A percentile compares a stretch with the other conserved stretches of the same genome.
phyloP scores from a whole-genome alignment of 2,329 filamentous ascomycete genomes.

The Coleophoma crateriformis region DNA sequence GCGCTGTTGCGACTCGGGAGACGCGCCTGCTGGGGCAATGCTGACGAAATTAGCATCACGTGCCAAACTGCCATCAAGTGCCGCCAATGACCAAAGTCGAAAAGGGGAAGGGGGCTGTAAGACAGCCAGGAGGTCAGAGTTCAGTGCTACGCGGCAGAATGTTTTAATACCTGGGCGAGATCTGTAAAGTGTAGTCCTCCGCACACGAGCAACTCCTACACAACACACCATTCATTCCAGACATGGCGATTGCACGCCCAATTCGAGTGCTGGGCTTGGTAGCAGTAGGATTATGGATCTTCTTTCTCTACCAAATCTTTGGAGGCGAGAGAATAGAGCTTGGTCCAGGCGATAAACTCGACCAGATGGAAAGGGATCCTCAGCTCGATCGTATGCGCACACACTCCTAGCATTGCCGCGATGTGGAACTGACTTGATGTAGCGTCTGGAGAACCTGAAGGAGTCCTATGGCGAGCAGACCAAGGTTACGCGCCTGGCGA shows the following conservation, averaged over 20 bases:
- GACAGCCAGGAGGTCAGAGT: neutral
- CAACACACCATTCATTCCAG: conserved; percentile 21
- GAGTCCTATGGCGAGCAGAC: conserved; percentile 65
- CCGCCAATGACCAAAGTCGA: neutral
- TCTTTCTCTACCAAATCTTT: conserved; percentile 73
- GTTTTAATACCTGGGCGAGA: neutral
- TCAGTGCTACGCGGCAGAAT: neutral
- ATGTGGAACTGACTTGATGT: conserved; percentile 10
- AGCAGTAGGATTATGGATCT: conserved; percentile 68
- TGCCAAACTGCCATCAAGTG: conserved; percentile 1
- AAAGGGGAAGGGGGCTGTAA: neutral
- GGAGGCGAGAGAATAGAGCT: conserved; percentile 43
- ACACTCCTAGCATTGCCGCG: neutral
- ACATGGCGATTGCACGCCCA: conserved; percentile 80
- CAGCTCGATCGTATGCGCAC: conserved; percentile 71
- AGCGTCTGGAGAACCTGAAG: conserved; percentile 83
- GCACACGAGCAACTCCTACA: neutral
- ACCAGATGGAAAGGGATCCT: conserved; percentile 72
- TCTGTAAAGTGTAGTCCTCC: too few relatives aligned
- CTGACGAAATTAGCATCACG: too few relatives aligned
- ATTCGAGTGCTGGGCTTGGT: conserved; percentile 72
- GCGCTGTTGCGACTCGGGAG: conserved; percentile 4
- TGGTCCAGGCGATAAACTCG: conserved; percentile 37
- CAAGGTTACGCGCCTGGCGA: conserved; percentile 75
- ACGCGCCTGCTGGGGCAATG: conserved; percentile 6